Percentiles rank a stretch among this genome's conserved stretches.
phyloP scores from a whole-genome alignment of 164 flowering plant genomes.

The Vitis labrusca region DNA sequence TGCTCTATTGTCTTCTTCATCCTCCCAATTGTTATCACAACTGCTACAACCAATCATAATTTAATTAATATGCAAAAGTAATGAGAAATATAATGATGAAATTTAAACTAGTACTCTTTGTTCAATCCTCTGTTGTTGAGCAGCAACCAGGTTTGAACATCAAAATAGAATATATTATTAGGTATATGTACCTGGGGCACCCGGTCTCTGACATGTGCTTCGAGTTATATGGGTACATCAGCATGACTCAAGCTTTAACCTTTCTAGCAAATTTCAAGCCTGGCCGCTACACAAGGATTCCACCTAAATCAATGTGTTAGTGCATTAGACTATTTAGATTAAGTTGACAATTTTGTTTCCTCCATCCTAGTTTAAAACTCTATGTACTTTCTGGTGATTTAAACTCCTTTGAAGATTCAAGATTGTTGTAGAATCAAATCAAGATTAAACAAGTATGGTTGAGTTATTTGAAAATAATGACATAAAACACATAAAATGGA shows the following conservation, averaged over 20 bases:
- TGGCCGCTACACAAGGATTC: slow-evolving; percentile 65
- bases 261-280: slow-evolving; percentile 51
- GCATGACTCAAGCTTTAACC: slow-evolving; percentile 54
- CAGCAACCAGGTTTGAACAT: slow-evolving; percentile 58
- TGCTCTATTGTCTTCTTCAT: slow-evolving; percentile 48
- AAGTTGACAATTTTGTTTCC: too few relatives aligned
- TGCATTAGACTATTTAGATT: too few relatives aligned
- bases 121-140: background rate
- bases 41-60: slow-evolving; percentile 56
- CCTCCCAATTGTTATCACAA: slow-evolving; percentile 48
- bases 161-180: slow-evolving; percentile 53
- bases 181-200: slow-evolving; percentile 47
- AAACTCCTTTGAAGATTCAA: too few relatives aligned
- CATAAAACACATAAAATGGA: too few relatives aligned
- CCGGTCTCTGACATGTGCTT: slow-evolving; percentile 68
- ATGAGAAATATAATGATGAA: too few relatives aligned
- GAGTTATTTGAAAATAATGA: too few relatives aligned
- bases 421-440: too few relatives aligned
- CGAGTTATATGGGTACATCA: slow-evolving; percentile 60
- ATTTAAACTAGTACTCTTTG: background rate
- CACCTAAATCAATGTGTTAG: slow-evolving; percentile 46
- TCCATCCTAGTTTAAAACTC: too few relatives aligned
- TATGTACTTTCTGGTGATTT: too few relatives aligned
- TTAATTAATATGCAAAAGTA: background rate
- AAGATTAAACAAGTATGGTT: too few relatives aligned